Percentiles rank a stretch among this genome's conserved stretches.
phyloP scores from a whole-genome alignment of 495 filamentous ascomycete genomes.

The Penicillium cinerascens region DNA sequence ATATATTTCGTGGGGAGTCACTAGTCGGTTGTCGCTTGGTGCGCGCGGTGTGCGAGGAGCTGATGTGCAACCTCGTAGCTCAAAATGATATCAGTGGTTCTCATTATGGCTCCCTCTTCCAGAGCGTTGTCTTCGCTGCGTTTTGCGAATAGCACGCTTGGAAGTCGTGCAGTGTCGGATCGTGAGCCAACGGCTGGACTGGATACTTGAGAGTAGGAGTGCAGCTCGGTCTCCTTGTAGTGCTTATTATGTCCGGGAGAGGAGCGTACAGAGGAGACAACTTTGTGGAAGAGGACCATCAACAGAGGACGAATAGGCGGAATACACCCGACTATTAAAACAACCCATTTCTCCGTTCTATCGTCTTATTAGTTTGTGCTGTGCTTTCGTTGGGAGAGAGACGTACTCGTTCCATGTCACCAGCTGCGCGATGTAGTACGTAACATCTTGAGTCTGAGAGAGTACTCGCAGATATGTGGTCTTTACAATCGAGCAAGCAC shows the following conservation, averaged over 20 bases:
- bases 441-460: constrained; percentile 5
- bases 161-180: not conserved
- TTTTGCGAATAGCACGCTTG: not conserved
- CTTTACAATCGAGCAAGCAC: constrained; percentile 14
- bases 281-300: constrained; percentile 6
- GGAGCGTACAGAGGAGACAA: not conserved
- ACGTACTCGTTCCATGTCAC: constrained; percentile 9
- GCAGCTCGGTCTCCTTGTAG: constrained; percentile 6
- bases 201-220: not conserved
- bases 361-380: not conserved
- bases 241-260: not conserved
- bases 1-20: not conserved
- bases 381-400: not conserved
- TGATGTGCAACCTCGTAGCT: constrained; percentile 5
- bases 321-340: constrained; percentile 14
- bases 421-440: constrained; percentile 9
- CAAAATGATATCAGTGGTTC: constrained; percentile 13
- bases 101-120: constrained; percentile 9
- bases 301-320: constrained; percentile 14
- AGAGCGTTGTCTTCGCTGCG: constrained; percentile 10
- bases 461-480: constrained; percentile 7
- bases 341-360: constrained; percentile 18
- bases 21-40: not conserved
- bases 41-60: not conserved
- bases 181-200: not conserved